Percentiles rank a stretch among this genome's conserved stretches.
Conservation (phyloP, 192 early-diverging fungal genomes). For the Linnemannia exigua region DNA sequence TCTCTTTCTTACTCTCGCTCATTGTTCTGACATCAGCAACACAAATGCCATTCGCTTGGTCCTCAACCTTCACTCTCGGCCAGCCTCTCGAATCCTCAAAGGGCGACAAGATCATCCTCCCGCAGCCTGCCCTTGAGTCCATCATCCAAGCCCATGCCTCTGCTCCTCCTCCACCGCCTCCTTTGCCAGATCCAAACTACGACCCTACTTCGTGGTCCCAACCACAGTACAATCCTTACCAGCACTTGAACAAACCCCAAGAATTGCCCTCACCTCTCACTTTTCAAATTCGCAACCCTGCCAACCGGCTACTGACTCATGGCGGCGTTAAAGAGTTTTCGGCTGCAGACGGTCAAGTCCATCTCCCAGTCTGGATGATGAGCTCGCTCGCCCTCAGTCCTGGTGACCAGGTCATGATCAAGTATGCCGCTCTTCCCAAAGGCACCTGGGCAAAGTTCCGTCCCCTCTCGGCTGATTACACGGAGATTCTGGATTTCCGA, state of each 20-base stretch:
- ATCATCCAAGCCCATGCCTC: conserved; percentile 53
- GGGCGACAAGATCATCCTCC: conserved; percentile 73
- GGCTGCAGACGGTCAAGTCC: conserved; percentile 60
- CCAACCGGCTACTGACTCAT: conserved; percentile 58
- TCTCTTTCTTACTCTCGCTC: no score
- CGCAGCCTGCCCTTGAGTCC: conserved; percentile 63
- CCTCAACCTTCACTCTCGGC: conserved; percentile 46
- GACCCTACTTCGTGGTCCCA: conserved; percentile 42
- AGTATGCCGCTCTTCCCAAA: conserved; percentile 72
- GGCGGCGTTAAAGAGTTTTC: conserved; percentile 86
- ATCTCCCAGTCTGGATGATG: conserved; percentile 71
- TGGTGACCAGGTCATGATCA: conserved; percentile 65
- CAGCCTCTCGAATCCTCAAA: conserved; percentile 31
- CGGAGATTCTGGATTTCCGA: conserved; percentile 70
- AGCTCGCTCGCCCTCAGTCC: conserved; percentile 52
- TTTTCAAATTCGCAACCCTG: conserved; percentile 69
- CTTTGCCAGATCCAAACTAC: conserved; percentile 18
- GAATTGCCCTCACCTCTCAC: conserved; percentile 71
- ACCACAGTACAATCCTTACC: background rate
- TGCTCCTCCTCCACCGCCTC: conserved; percentile 18
- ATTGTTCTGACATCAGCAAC: no score
- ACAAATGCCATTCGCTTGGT: conserved; percentile 50
- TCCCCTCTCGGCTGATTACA: conserved; percentile 66
- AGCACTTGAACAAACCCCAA: background rate
- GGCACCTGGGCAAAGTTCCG: conserved; percentile 76